Evolutionary conservation across 1,139 yeast species (phyloP).

Genomic region (Nakaseomyces nivariensis): DNA sequence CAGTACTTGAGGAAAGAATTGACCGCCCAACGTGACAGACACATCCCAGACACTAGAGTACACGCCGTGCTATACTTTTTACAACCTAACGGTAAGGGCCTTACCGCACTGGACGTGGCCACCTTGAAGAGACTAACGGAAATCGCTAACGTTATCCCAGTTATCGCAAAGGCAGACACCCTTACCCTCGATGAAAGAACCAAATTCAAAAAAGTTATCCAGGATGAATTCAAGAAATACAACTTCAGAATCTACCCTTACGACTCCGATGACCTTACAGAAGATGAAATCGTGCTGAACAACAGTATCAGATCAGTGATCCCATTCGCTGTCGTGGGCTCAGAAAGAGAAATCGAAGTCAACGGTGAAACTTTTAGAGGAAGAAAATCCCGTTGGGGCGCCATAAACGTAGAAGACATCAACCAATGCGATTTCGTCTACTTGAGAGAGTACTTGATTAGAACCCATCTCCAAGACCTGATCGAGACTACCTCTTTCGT

Average conservation of each 20-base stretch:
- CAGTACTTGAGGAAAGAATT: slow-evolving; percentile 88
- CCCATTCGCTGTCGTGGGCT: slow-evolving; percentile 93
- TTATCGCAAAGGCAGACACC: slow-evolving; percentile 88
- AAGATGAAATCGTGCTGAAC: slow-evolving; percentile 72
- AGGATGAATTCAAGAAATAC: slow-evolving; percentile 66
- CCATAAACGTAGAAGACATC: slow-evolving; percentile 83
- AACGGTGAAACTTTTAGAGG: slow-evolving; percentile 80
- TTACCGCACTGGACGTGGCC: slow-evolving; percentile 71
- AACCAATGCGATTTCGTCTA: slow-evolving; percentile 92
- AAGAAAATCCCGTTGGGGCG: slow-evolving; percentile 90
- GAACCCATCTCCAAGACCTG: slow-evolving; percentile 92
- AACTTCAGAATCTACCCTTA: slow-evolving; percentile 79
- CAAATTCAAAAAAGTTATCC: slow-evolving; percentile 62
- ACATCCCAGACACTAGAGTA: slow-evolving; percentile 82
- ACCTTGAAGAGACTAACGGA: slow-evolving; percentile 81
- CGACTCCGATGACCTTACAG: slow-evolving; percentile 63
- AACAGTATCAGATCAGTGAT: slow-evolving; percentile 67
- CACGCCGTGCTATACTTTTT: slow-evolving; percentile 89
- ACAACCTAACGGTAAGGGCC: slow-evolving; percentile 76
- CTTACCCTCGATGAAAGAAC: slow-evolving; percentile 79
- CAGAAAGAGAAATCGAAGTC: slow-evolving; percentile 66
- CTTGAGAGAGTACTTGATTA: slow-evolving; percentile 83
- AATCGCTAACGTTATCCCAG: slow-evolving; percentile 89
- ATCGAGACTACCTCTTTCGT: slow-evolving; percentile 83
- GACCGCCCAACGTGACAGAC: slow-evolving; percentile 87